Evolutionary conservation across 495 filamentous ascomycete genomes (phyloP), one percentile per base, ranked within the genome.

Genomic region (Penicillium robsamsonii): DNA sequence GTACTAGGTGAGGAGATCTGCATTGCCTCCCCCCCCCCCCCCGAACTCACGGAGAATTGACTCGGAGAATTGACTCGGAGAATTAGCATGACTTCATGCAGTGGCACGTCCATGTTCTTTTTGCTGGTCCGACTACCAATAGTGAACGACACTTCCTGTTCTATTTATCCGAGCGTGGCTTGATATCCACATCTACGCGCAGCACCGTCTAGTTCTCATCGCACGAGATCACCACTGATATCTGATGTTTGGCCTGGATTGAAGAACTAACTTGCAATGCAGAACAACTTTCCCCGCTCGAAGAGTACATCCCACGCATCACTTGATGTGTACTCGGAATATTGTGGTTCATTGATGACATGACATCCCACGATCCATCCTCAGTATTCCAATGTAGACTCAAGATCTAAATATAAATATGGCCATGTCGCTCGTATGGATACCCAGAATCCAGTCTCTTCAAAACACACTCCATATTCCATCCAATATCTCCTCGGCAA

Each of bases 1-100:
- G 38, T 41, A 43, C 4, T 24, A 43, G 12, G 25, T 25, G 0
- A 17, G 24, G 0, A 17, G 24, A 46, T 46, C 44, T 29, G 44
- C 31, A 50, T 25, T 37, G 27, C 58, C 60, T 2, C 22, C 22
- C 22, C 22, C 22, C 22, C 22, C 22, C 22, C 22, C 22, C 22
- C 22, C 22, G 1, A 22, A 22, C 22, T 22, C 22, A 22, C 22
- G 62, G 56, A 60, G 61, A 64, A 61, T 46, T 60, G 53, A 47
- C 51, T 66, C 63, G 63, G 63, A 58, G 57, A 66, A 63, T 50
- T 63, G n/a, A n/a, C 51, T 66, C 63, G 63, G 63, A 58, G 57
- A 66, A 63, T 50, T 63, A 45, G 42, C 40, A 46, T 35, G 0
- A 30, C 20, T 30, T 12, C n/a, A 38, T 33, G 35, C 29, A 40